phyloP scores from a whole-genome alignment of 768 basidiomycete species.

The Boletus reticulatus region DNA sequence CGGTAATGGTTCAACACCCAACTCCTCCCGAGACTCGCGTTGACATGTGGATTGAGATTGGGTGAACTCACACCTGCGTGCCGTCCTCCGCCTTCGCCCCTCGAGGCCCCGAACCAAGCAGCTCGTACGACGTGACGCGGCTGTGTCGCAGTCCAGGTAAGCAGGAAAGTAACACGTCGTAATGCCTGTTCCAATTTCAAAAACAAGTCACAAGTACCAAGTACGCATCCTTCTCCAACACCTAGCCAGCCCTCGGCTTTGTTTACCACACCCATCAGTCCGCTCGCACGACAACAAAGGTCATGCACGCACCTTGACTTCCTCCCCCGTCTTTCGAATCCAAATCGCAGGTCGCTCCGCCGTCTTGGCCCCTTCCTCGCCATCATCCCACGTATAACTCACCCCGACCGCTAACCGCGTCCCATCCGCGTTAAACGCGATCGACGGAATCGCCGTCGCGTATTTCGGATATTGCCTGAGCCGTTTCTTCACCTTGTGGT shows the following conservation, averaged over 20 bases:
- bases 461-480: slow-evolving; percentile 88
- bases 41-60: too few relatives aligned
- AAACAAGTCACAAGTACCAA: too few relatives aligned
- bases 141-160: too few relatives aligned
- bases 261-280: neutral
- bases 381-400: slow-evolving; percentile 90
- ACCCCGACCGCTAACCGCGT: slow-evolving; percentile 78
- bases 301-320: slow-evolving; percentile 61
- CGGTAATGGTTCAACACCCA: too few relatives aligned
- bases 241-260: slow-evolving; percentile 23
- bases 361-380: slow-evolving; percentile 66
- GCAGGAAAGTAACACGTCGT: too few relatives aligned
- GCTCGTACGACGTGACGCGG: too few relatives aligned
- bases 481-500: slow-evolving; percentile 94
- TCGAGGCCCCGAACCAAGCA: too few relatives aligned
- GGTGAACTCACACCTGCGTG: too few relatives aligned
- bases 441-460: slow-evolving; percentile 66
- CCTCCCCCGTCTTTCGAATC: slow-evolving; percentile 67
- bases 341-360: slow-evolving; percentile 60
- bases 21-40: too few relatives aligned
- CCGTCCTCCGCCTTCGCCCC: too few relatives aligned
- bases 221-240: neutral
- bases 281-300: too few relatives aligned
- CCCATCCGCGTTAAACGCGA: slow-evolving; percentile 84
- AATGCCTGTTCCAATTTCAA: too few relatives aligned